phyloP scores from a whole-genome alignment of 164 flowering plant genomes.

The Piper betle region DNA sequence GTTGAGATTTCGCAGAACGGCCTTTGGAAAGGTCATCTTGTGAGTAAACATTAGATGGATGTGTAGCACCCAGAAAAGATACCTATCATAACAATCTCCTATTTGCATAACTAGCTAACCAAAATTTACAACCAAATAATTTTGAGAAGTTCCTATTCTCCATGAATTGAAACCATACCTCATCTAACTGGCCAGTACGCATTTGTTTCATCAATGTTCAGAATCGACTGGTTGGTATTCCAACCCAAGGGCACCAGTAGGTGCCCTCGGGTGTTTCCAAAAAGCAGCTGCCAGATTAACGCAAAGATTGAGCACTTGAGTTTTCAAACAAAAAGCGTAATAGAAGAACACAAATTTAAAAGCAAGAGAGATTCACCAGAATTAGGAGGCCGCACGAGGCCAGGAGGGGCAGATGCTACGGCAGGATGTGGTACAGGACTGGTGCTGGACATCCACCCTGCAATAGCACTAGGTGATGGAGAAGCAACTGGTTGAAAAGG shows the following conservation, averaged over 20 bases:
- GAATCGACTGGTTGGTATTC: slow-evolving; percentile 69
- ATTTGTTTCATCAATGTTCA: slow-evolving; percentile 65
- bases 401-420: slow-evolving; percentile 13
- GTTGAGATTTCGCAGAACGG: slow-evolving; percentile 38
- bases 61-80: slow-evolving; percentile 46
- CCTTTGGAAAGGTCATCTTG: slow-evolving; percentile 68
- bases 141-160: not conserved
- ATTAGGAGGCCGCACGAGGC: slow-evolving; percentile 13
- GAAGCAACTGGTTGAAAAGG: slow-evolving; percentile 14
- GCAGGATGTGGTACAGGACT: slow-evolving; percentile 12
- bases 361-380: slow-evolving; percentile 6
- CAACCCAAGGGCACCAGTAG: slow-evolving; percentile 42
- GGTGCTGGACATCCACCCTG: slow-evolving; percentile 13
- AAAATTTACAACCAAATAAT: not conserved
- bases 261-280: slow-evolving; percentile 58
- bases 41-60: slow-evolving; percentile 43
- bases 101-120: not conserved
- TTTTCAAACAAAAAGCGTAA: not conserved
- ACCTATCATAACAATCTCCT: slow-evolving; percentile 18
- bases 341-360: not conserved
- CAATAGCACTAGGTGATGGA: slow-evolving; percentile 12
- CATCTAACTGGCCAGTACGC: slow-evolving; percentile 33
- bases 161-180: slow-evolving; percentile 22
- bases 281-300: slow-evolving; percentile 28
- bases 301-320: not conserved